phyloP scores from a whole-genome alignment of 441 rosid genomes.

The Gossypium laxum region DNA sequence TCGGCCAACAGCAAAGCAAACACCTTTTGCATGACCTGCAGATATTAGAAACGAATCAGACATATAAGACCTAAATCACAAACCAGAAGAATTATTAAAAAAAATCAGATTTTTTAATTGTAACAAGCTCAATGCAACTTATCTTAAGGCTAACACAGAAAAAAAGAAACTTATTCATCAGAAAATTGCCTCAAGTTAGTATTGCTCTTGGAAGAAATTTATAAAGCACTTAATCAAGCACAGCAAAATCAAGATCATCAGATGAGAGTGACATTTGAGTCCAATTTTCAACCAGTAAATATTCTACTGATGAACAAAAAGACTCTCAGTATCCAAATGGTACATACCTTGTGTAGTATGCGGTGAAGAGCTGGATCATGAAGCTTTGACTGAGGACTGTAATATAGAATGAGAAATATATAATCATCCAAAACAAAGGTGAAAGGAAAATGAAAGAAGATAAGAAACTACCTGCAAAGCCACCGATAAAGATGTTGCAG shows the following conservation, averaged over 20 bases:
- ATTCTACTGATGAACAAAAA: background rate
- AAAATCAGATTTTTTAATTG: background rate
- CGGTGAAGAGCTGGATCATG: slow-evolving; percentile 93
- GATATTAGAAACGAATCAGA: slow-evolving; percentile 1
- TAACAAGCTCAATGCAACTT: background rate
- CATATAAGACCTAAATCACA: background rate
- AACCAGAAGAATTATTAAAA: background rate
- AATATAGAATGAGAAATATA: slow-evolving; percentile 18
- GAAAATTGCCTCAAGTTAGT: background rate
- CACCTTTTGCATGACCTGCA: slow-evolving; percentile 92
- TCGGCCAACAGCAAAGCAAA: slow-evolving; percentile 86
- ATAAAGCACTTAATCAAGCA: background rate
- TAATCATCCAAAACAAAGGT: slow-evolving; percentile 21
- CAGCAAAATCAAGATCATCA: background rate
- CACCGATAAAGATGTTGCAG: slow-evolving; percentile 90
- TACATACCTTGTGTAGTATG: slow-evolving; percentile 80
- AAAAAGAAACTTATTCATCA: background rate
- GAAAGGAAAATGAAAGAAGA: slow-evolving; percentile 9
- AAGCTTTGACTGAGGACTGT: slow-evolving; percentile 87
- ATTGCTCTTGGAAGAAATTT: background rate
- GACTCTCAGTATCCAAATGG: background rate
- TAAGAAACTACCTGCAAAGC: slow-evolving; percentile 72
- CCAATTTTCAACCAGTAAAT: background rate
- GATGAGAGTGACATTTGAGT: background rate
- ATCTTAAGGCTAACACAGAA: background rate